Evolutionary conservation across 2,329 filamentous ascomycete species (phyloP), one percentile per base, ranked within the genome.

Genomic region (Penicillium sp.): DNA sequence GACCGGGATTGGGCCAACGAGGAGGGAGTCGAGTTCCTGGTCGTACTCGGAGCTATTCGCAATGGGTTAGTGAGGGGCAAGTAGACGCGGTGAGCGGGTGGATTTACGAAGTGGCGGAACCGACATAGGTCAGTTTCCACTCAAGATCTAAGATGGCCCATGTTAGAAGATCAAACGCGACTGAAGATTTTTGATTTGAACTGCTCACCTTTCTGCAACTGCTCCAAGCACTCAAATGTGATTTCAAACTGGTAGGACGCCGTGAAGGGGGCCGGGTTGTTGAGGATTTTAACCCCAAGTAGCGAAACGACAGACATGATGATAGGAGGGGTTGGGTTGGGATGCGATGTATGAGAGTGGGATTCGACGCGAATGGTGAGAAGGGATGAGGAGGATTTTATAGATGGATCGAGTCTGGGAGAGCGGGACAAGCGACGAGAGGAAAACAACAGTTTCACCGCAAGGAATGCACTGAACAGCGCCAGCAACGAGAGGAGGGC

Each of bases 121-220:
- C 96, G 74, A 99, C 95, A 71, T 99, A 99, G 76, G 92, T 99
- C 71, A 99, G 84, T 81, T 99, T 99, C 95, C 95, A 99, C 81
- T 99, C 95, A 63, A 99, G 88, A 80, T 99, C 95, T 96, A 22
- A 43, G 3, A 10, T 3, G 17, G 2, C 25, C 12, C 1, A 12
- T 20, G 22, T 28, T n/a, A 45, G 22, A n/a, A 22, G 11, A 20
- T 8, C 6, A 17, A 51, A 17, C 8, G 25, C 12, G 52, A 41
- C 15, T 20, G 22, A 28, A 22, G 10, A 53, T 55, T 12, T 12
- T 14, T 35, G n/a, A 37, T 37, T 3, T 37, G 52, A 17, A 35
- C 37, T 8, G 10, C 64, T 54, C 78, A 93, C 92, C 93, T 80
- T 97, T 97, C 76, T 96, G 91, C 41, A 99, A 86, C 68, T 90